Evolutionary conservation across 192 early-diverging fungal species (phyloP).

Genomic region (Backusella luteola): DNA sequence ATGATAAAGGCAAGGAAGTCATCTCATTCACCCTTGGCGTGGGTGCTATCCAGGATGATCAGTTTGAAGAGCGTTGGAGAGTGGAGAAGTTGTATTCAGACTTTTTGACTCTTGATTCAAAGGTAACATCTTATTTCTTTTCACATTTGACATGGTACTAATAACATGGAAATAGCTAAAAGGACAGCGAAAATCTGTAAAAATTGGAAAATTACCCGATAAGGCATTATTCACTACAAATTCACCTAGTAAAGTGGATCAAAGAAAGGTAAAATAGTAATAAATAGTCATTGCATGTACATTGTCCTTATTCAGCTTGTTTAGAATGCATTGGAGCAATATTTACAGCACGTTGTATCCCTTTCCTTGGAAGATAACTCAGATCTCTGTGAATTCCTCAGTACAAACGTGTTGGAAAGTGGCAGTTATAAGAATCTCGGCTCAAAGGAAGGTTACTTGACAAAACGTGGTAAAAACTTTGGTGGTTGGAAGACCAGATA

Average conservation of each 20-base stretch:
- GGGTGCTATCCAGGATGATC: slow-evolving; percentile 34
- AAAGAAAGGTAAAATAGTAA: slow-evolving; percentile 60
- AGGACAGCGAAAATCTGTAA: slow-evolving; percentile 33
- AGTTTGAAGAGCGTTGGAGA: slow-evolving; percentile 64
- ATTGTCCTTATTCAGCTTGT: neutral
- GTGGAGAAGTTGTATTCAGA: slow-evolving; percentile 89
- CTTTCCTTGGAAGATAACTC: slow-evolving; percentile 59
- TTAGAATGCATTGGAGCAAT: slow-evolving; percentile 73
- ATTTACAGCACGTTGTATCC: slow-evolving; percentile 70
- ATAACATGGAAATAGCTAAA: slow-evolving; percentile 3
- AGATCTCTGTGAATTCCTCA: slow-evolving; percentile 75
- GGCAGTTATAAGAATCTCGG: slow-evolving; percentile 42
- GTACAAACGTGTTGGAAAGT: slow-evolving; percentile 58
- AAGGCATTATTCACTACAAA: slow-evolving; percentile 79
- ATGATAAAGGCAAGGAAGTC: slow-evolving; percentile 75
- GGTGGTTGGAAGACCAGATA: slow-evolving; percentile 95
- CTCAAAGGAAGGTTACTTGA: slow-evolving; percentile 82
- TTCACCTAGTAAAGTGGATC: slow-evolving; percentile 83
- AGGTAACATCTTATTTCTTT: slow-evolving; percentile 51
- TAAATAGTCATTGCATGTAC: neutral
- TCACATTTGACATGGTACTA: no score
- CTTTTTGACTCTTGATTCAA: slow-evolving; percentile 76
- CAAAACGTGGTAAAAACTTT: slow-evolving; percentile 95
- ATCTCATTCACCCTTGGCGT: slow-evolving; percentile 55
- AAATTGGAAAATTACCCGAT: slow-evolving; percentile 76